These are phyloP conservation scores for Saturnispora dispora DNA, from an alignment of 805 yeast genomes.

Conservation along the genomic window DNA sequence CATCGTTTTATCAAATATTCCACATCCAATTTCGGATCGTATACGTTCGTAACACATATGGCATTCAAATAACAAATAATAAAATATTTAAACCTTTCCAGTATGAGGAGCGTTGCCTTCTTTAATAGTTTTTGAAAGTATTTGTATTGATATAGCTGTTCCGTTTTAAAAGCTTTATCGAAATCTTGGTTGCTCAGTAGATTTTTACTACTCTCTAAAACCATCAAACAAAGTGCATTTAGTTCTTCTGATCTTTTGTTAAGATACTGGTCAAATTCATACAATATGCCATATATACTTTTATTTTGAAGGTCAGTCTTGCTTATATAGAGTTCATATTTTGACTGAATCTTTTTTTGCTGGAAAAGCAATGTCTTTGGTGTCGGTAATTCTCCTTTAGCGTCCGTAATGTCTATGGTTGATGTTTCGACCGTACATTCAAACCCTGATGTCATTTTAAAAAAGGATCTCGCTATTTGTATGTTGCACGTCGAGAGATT, in stretches of 20 bases:
- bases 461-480: constrained; percentile 11
- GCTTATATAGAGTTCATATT: constrained; percentile 20
- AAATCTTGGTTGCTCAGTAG: neutral
- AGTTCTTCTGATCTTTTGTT: constrained; percentile 9
- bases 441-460: constrained; percentile 2
- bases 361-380: constrained; percentile 19
- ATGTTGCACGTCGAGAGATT: constrained; percentile 9
- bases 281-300: constrained; percentile 10
- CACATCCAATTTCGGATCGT: neutral
- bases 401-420: too few species aligned
- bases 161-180: neutral
- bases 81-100: neutral
- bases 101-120: neutral
- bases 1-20: neutral
- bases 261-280: constrained; percentile 15
- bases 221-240: neutral
- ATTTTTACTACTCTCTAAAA: constrained; percentile 3
- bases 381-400: constrained; percentile 8
- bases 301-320: constrained; percentile 15
- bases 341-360: constrained; percentile 20
- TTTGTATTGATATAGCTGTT: neutral
- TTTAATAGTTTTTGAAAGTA: constrained; percentile 3
- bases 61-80: neutral
- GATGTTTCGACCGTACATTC: neutral
- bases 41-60: constrained; percentile 2